Conservation (phyloP, 495 filamentous ascomycete species). For the Achaetomiella virescens region DNA sequence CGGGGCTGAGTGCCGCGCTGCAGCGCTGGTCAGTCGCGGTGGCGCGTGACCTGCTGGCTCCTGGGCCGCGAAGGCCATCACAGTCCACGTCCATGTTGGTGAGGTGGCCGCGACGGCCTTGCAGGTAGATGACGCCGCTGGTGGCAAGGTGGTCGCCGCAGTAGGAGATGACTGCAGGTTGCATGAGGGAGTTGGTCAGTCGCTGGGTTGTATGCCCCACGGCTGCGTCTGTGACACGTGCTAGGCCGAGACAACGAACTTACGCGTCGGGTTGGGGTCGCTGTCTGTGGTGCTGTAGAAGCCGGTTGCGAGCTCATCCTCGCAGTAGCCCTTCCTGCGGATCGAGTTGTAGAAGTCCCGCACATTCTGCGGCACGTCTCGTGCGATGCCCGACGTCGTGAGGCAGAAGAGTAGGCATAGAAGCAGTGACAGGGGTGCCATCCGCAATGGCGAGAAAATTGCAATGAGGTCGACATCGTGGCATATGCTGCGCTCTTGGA, state of each 20-base stretch:
- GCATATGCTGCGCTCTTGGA: too few relatives aligned
- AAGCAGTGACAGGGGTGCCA: not conserved
- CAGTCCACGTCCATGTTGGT: constrained; percentile 64
- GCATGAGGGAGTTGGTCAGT: not conserved
- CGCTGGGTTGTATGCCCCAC: not conserved
- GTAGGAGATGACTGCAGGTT: constrained; percentile 28
- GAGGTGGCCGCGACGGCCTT: constrained; percentile 27
- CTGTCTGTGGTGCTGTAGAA: constrained; percentile 28
- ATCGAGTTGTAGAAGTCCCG: constrained; percentile 29
- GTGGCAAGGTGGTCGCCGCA: constrained; percentile 32
- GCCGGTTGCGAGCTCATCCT: constrained; percentile 18
- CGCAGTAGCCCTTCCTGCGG: constrained; percentile 23
- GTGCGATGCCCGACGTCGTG: not conserved
- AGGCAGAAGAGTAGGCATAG: not conserved
- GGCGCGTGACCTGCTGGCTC: not conserved
- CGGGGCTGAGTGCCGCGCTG: constrained; percentile 31
- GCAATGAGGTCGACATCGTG: too few relatives aligned
- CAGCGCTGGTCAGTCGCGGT: constrained; percentile 38
- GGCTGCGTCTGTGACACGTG: too few relatives aligned
- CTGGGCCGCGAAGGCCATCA: constrained; percentile 46
- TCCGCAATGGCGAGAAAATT: too few relatives aligned
- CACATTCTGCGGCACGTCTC: constrained; percentile 26
- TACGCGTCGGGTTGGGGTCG: constrained; percentile 19
- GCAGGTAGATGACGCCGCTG: constrained; percentile 32
- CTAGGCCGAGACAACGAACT: constrained; percentile 2